Conservation (phyloP, 73 alveolate species). For the Paramecium sonneborni region DNA sequence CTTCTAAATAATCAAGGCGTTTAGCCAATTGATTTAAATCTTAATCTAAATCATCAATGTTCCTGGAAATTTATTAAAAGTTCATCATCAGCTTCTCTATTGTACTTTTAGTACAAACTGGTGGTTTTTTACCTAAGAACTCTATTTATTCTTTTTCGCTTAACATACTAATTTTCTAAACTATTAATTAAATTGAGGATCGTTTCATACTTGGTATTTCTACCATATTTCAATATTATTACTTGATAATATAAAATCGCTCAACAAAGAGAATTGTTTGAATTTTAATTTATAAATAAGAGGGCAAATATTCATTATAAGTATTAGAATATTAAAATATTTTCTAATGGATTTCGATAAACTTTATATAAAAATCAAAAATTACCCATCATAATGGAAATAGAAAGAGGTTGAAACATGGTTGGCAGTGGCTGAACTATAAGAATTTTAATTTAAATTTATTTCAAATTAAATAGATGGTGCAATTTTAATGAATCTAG, state of each 20-base stretch:
- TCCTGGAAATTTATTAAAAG: background rate
- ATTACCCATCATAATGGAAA: background rate
- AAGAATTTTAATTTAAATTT: background rate
- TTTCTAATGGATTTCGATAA: background rate
- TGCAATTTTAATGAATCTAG: background rate
- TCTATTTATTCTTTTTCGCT: background rate
- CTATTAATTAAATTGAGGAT: background rate
- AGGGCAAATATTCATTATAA: background rate
- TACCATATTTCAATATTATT: background rate
- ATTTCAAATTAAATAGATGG: background rate
- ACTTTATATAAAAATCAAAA: background rate
- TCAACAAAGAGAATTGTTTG: background rate
- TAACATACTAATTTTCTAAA: background rate
- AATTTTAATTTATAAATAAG: background rate
- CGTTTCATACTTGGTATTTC: background rate
- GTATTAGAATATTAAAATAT: background rate
- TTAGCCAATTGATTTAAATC: slow-evolving; percentile 19
- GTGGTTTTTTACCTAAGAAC: background rate
- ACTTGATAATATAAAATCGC: background rate
- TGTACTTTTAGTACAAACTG: background rate
- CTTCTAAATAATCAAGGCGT: slow-evolving; percentile 20
- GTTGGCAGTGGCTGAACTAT: background rate
- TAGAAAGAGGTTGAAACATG: background rate
- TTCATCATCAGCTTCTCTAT: background rate
- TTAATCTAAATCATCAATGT: background rate